Evolutionary conservation across 2,329 filamentous ascomycete genomes (phyloP).

Genomic region (Penicillium griseofulvum): DNA sequence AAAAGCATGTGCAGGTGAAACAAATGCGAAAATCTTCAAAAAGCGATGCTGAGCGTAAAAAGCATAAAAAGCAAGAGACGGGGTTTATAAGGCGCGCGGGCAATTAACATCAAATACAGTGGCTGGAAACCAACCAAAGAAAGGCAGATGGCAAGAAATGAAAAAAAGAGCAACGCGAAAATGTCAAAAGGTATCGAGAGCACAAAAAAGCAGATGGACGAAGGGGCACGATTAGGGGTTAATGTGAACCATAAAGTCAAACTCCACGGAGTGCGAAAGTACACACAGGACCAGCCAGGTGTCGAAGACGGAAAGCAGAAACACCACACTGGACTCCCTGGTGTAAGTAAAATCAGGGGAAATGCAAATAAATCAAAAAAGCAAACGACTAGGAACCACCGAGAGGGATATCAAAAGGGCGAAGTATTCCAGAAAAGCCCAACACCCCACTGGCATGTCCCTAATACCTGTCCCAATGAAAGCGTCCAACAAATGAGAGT

Average conservation of each 20-base stretch:
- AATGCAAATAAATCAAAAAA: constrained; percentile 30
- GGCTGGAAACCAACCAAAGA: constrained; percentile 12
- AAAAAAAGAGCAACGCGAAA: constrained; percentile 14
- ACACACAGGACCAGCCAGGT: constrained; percentile 50
- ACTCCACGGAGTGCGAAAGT: constrained; percentile 42
- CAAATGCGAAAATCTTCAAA: constrained; percentile 17
- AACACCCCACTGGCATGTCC: constrained; percentile 35
- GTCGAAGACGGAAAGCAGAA: constrained; percentile 39
- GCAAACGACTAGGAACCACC: constrained; percentile 30
- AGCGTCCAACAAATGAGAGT: constrained; percentile 35
- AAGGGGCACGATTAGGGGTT: constrained; percentile 37
- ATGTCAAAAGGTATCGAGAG: constrained; percentile 35
- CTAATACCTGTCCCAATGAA: constrained; percentile 45
- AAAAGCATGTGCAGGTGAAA: constrained; percentile 30
- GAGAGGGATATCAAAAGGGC: constrained; percentile 32
- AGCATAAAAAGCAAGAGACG: constrained; percentile 20
- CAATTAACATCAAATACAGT: constrained; percentile 29
- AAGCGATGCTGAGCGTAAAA: constrained; percentile 22
- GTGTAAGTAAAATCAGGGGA: constrained; percentile 35
- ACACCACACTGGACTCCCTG: constrained; percentile 48
- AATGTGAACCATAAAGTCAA: constrained; percentile 29
- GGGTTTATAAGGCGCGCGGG: constrained; percentile 27
- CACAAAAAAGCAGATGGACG: constrained; percentile 30
- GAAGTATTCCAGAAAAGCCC: constrained; percentile 29
- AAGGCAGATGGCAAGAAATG: constrained; percentile 20